Percentiles rank a stretch among this genome's conserved stretches.
phyloP scores from a whole-genome alignment of 1,284 basidiomycete genomes.

The Psilocybe mexicana region DNA sequence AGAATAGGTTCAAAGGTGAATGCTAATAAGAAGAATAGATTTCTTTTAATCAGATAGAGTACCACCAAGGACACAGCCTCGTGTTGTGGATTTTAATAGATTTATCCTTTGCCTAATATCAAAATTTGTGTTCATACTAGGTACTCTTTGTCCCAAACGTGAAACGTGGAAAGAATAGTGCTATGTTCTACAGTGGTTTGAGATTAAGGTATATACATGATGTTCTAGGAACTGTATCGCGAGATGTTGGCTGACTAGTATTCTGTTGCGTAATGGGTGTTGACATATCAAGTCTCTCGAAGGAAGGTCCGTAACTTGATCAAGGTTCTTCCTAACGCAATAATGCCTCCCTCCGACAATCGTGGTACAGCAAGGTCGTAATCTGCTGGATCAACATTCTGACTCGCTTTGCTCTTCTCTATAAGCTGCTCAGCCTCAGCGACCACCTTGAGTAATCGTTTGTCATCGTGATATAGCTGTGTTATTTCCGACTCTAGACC shows the following conservation, averaged over 20 bases:
- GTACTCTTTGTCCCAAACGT: no score
- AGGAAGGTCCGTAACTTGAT: constrained; percentile 43
- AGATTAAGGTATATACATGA: neutral
- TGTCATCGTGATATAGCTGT: constrained; percentile 72
- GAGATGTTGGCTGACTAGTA: no score
- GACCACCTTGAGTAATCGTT: constrained; percentile 70
- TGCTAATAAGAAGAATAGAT: constrained; percentile 35
- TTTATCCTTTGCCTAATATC: no score
- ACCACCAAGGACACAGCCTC: no score
- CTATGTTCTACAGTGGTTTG: neutral
- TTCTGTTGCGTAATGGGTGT: no score
- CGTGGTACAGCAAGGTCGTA: constrained; percentile 72
- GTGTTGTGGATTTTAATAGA: no score
- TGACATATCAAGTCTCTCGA: constrained; percentile 6
- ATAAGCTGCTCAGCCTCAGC: constrained; percentile 65
- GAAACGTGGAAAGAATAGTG: no score
- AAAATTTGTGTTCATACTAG: no score
- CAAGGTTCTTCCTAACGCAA: constrained; percentile 76
- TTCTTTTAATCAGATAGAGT: neutral
- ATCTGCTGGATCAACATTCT: constrained; percentile 39
- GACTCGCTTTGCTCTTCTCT: constrained; percentile 55
- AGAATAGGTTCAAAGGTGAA: constrained; percentile 52
- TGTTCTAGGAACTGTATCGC: neutral
- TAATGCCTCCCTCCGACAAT: constrained; percentile 79
- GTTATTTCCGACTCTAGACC: constrained; percentile 74